phyloP scores from a whole-genome alignment of 192 early-diverging fungal species.

The Radiomyces spectabilis region DNA sequence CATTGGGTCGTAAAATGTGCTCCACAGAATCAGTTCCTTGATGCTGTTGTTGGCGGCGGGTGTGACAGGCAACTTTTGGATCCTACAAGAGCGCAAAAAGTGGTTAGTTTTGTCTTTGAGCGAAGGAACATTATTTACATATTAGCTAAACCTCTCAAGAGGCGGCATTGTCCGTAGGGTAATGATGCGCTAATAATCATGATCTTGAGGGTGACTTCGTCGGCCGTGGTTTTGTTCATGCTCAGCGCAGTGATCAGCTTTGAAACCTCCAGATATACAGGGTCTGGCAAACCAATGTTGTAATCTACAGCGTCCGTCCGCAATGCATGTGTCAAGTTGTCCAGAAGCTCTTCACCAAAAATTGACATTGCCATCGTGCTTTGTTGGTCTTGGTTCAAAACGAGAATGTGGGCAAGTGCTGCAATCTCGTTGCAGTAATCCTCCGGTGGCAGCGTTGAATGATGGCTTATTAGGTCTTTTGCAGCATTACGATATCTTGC shows the following conservation, averaged over 20 bases:
- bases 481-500: neutral
- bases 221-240: neutral
- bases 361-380: neutral
- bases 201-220: slow-evolving; percentile 1
- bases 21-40: slow-evolving; percentile 16
- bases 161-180: neutral
- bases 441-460: neutral
- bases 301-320: neutral
- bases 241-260: neutral
- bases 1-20: slow-evolving; percentile 11
- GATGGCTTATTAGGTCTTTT: neutral
- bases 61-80: slow-evolving; percentile 10
- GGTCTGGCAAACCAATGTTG: neutral
- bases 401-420: neutral
- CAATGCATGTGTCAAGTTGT: slow-evolving; percentile 1
- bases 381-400: slow-evolving; percentile 3
- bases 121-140: slow-evolving; percentile 1
- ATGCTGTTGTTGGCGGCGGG: slow-evolving; percentile 7
- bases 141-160: neutral
- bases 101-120: neutral
- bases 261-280: neutral
- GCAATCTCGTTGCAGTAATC: neutral
- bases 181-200: neutral
- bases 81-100: slow-evolving; percentile 10
- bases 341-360: slow-evolving; percentile 2